A percentile compares a stretch with the other conserved stretches of the same genome.
Conservation (phyloP, 495 filamentous ascomycete species). For the Xylaria acuta region DNA sequence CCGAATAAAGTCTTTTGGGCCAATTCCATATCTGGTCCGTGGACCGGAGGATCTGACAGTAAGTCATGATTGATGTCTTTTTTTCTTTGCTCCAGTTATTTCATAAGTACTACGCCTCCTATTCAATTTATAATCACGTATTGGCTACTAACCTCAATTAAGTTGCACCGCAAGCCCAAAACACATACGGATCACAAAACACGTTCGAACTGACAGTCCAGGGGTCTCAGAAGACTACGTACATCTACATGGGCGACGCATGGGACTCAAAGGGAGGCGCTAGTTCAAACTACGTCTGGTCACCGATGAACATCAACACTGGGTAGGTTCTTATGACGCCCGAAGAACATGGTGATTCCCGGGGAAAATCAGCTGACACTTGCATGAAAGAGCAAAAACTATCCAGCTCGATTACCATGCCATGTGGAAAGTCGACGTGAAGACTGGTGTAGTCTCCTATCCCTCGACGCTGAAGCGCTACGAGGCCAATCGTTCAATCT, state of each 20-base stretch:
- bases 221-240: slow-evolving; percentile 48
- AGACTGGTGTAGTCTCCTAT: slow-evolving; percentile 47
- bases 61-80: neutral
- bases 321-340: slow-evolving; percentile 30
- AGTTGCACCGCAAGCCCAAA: slow-evolving; percentile 48
- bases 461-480: slow-evolving; percentile 43
- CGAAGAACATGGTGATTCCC: neutral
- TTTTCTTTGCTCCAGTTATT: neutral
- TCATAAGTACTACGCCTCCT: neutral
- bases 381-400: slow-evolving; percentile 33
- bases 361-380: neutral
- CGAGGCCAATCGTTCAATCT: slow-evolving; percentile 33
- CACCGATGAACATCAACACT: slow-evolving; percentile 46
- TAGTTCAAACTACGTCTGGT: slow-evolving; percentile 49
- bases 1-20: slow-evolving; percentile 53
- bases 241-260: slow-evolving; percentile 54
- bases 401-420: slow-evolving; percentile 50
- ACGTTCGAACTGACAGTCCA: slow-evolving; percentile 51
- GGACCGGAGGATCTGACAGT: slow-evolving; percentile 46
- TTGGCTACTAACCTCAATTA: neutral
- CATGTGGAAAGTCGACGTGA: slow-evolving; percentile 54
- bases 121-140: neutral
- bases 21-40: slow-evolving; percentile 42
- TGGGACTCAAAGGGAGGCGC: slow-evolving; percentile 52
- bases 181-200: slow-evolving; percentile 55